Conservation (phyloP, 164 flowering plant genomes). For the Saururus chinensis region DNA sequence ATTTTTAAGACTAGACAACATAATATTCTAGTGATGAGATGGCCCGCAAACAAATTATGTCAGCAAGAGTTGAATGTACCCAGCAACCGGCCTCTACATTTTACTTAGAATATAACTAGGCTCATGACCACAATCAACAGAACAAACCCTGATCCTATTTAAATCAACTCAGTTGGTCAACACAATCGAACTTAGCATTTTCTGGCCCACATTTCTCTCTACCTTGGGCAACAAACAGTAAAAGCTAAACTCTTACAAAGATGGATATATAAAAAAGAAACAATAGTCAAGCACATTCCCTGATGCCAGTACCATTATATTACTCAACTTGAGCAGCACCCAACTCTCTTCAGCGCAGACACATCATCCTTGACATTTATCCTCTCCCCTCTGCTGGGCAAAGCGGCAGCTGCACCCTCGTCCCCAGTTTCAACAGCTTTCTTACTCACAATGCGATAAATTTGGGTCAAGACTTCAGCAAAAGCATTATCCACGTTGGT, state of each 20-base stretch:
- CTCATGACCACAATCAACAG: not conserved
- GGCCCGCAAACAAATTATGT: too few species aligned
- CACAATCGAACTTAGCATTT: slow-evolving; percentile 3
- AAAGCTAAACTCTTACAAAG: slow-evolving; percentile 5
- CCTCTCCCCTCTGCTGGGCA: slow-evolving; percentile 49
- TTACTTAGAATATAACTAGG: too few species aligned
- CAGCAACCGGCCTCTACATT: too few species aligned
- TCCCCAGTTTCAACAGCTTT: slow-evolving; percentile 56
- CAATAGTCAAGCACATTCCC: not conserved
- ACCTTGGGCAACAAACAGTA: not conserved
- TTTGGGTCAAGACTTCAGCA: slow-evolving; percentile 56
- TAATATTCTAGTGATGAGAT: too few species aligned
- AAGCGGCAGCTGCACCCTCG: slow-evolving; percentile 34
- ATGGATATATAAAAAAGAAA: not conserved
- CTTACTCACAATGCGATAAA: slow-evolving; percentile 50
- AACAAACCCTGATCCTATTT: slow-evolving; percentile 6
- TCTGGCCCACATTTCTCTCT: slow-evolving; percentile 4
- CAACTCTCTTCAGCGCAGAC: slow-evolving; percentile 40
- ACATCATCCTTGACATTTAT: slow-evolving; percentile 44
- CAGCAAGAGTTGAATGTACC: too few species aligned
- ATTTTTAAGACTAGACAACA: too few species aligned
- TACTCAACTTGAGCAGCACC: slow-evolving; percentile 53
- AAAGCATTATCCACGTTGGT: slow-evolving; percentile 59
- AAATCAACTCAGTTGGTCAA: slow-evolving; percentile 4
- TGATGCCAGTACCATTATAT: not conserved